Base-by-base conservation (phyloP, 306 rosid genomes). In the Rosa multiflora region DNA sequence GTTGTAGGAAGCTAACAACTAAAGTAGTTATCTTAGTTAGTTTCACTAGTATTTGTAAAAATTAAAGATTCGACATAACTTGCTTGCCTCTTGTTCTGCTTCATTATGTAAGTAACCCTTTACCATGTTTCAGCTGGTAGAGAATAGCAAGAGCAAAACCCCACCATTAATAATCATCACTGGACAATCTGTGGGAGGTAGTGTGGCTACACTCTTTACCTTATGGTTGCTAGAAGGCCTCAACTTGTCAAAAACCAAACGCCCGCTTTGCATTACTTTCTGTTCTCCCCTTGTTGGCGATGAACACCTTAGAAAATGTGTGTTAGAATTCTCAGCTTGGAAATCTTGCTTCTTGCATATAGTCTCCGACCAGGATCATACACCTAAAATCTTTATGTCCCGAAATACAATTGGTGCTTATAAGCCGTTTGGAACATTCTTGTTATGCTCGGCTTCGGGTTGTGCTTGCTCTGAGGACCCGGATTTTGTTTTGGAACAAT, bases 201-300 rank as follows among this genome's bases (percentile, higher is more conserved):
- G 87, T 42, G 82, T 91, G 49, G 98, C 98, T 79, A 80, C 95
- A 44, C 88, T 91, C 44, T 90, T 94, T 86, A 89, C 91, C 12
- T 40, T 90, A 10, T 86, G 78, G 81, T 88, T 89, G 3, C 82
- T 94, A 12, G 85, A 88, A 29, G 40, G 37, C 64, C 58, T 79
- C 4, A 52, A 75, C 35, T 73, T 68, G 1, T 10, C 81, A 11
- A 88, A 70, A 18, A 74, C 73, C 71, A 91, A 91, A 40, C 83
- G 75, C 64, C 94, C 88, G 8, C 84, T 90, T 10, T 94, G 97
- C 82, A 83, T 94, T 80, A 94, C 98, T 56, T 94, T 86, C 43
- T 92, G 96, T 48, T 87, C 94, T 1, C 96, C 96, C 17, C 88
- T 91, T 12, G 15, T 89, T 23, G 96, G 96, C 23, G 88, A 94